phyloP scores from a whole-genome alignment of 495 filamentous ascomycete species.

The Daldinia concentrica region DNA sequence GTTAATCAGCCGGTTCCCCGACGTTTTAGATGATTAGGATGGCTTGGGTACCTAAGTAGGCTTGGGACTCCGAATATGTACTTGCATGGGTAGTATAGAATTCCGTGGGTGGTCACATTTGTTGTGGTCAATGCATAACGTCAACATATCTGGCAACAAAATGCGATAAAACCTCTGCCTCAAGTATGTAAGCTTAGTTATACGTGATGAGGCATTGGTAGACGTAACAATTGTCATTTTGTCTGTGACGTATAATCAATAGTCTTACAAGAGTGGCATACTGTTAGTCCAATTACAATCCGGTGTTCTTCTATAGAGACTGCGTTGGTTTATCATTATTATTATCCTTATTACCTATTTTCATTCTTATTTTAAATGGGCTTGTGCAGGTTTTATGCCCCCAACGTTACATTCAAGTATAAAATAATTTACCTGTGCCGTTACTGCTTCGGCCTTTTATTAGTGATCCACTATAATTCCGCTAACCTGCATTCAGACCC shows the following conservation, averaged over 20 bases:
- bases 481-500: not conserved
- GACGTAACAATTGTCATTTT: not conserved
- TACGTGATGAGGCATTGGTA: not conserved
- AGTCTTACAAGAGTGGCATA: no score
- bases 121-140: not conserved
- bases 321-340: not conserved
- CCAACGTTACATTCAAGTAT: not conserved
- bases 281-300: not conserved
- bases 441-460: slow-evolving; percentile 6
- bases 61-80: not conserved
- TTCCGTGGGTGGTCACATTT: not conserved
- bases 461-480: not conserved
- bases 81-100: not conserved
- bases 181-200: not conserved
- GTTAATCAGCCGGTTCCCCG: not conserved
- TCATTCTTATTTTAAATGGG: not conserved
- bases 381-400: not conserved
- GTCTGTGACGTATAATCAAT: no score
- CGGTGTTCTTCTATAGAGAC: not conserved
- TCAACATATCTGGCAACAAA: not conserved
- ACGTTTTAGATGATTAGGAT: not conserved
- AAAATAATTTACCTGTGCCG: slow-evolving; percentile 7
- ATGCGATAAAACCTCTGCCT: not conserved
- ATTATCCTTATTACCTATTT: not conserved
- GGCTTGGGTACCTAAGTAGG: not conserved